These are phyloP conservation scores for Psidium guajava DNA, from an alignment of 345 rosid genomes.

Conservation along the genomic window DNA sequence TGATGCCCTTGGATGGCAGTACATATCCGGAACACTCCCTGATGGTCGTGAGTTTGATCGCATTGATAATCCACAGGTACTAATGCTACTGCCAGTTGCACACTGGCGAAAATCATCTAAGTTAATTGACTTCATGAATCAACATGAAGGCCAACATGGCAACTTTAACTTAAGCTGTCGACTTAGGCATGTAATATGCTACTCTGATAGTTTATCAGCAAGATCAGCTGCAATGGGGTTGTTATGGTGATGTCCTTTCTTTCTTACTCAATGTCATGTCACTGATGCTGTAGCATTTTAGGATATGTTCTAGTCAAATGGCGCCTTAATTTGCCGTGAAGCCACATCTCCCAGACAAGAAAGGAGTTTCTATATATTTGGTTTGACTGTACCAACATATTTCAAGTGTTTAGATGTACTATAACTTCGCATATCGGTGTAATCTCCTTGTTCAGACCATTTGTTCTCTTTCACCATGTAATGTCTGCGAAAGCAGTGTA, in stretches of 20 bases:
- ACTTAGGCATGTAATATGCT: background rate
- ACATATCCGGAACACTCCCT: conserved; percentile 88
- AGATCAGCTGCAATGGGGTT: background rate
- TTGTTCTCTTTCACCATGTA: background rate
- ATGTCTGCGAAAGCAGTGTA: background rate
- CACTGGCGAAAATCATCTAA: background rate
- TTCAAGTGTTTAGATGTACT: background rate
- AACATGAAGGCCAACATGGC: background rate
- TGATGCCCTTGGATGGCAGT: conserved; percentile 98
- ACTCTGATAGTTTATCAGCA: background rate
- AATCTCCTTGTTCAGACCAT: background rate
- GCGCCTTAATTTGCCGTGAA: background rate
- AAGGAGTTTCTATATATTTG: background rate
- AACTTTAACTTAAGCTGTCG: background rate
- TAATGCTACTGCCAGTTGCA: background rate
- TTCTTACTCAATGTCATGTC: background rate
- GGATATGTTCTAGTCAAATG: background rate
- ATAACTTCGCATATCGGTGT: background rate
- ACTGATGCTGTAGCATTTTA: background rate
- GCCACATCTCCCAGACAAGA: background rate
- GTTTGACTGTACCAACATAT: background rate
- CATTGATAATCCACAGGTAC: conserved; percentile 87
- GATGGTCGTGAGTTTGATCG: conserved; percentile 88
- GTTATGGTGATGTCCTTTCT: background rate
- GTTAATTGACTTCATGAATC: background rate